phyloP scores from a whole-genome alignment of 352 stramenopile genomes.

The Globisporangium emineosum region DNA sequence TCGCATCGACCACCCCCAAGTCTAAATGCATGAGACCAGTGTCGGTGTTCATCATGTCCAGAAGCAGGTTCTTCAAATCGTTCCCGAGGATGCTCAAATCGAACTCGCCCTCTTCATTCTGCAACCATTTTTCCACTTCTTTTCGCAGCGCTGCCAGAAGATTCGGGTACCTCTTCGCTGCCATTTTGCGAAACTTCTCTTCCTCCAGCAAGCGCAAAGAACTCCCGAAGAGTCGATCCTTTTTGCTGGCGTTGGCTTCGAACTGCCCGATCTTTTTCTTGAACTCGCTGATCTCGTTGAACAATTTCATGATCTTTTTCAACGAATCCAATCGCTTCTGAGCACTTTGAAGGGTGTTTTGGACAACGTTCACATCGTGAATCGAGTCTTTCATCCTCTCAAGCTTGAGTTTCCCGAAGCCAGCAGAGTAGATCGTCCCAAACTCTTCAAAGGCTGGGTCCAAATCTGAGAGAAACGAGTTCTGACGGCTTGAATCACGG shows the following conservation, averaged over 20 bases:
- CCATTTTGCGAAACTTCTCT: constrained; percentile 71
- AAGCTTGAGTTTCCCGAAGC: constrained; percentile 38
- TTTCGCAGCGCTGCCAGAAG: constrained; percentile 46
- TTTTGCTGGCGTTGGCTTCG: constrained; percentile 62
- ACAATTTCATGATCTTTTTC: constrained; percentile 78
- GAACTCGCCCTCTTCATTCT: constrained; percentile 72
- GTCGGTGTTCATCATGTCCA: constrained; percentile 82
- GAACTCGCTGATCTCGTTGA: constrained; percentile 63
- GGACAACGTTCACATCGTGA: constrained; percentile 40
- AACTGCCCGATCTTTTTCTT: constrained; percentile 79
- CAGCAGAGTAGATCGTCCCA: constrained; percentile 34
- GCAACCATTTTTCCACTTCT: constrained; percentile 70
- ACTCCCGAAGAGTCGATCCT: constrained; percentile 70
- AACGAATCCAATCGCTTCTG: constrained; percentile 65
- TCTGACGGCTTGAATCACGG: not conserved
- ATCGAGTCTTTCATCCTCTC: constrained; percentile 41
- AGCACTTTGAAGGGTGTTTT: constrained; percentile 44
- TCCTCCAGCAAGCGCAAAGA: constrained; percentile 74
- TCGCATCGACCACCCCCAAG: constrained; percentile 42
- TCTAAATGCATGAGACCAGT: constrained; percentile 84
- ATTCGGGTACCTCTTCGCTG: constrained; percentile 65
- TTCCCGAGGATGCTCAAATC: constrained; percentile 69
- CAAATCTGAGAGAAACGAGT: constrained; percentile 55
- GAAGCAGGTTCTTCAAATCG: constrained; percentile 64
- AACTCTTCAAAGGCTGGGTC: constrained; percentile 57